Conservation (phyloP, 2,329 filamentous ascomycete genomes). For the Aspergillus calidoustus region DNA sequence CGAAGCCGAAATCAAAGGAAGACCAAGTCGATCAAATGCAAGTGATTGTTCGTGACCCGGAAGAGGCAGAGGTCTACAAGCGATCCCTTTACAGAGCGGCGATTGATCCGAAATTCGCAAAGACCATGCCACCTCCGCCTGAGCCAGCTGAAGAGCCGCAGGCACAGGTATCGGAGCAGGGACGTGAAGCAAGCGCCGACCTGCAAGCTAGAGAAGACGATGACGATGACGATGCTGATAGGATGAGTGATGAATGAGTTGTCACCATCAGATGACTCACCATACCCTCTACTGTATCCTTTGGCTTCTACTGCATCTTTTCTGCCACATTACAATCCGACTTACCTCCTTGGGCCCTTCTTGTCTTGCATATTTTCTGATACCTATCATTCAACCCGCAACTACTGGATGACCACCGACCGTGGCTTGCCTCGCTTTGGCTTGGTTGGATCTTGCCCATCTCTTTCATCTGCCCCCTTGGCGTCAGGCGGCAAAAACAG, state of each 20-base stretch:
- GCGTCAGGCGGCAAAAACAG: constrained; percentile 21
- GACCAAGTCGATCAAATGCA: constrained; percentile 60
- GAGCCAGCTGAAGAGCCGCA: constrained; percentile 21
- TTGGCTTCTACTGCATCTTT: neutral
- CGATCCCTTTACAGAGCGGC: constrained; percentile 50
- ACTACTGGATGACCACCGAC: neutral
- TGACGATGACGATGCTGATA: constrained; percentile 22
- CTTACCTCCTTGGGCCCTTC: neutral
- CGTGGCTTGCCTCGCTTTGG: neutral
- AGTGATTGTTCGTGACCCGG: constrained; percentile 55
- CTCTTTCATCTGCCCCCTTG: constrained; percentile 1
- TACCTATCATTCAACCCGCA: neutral
- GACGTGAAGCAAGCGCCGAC: constrained; percentile 17
- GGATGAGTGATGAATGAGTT: constrained; percentile 30
- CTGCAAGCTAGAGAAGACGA: constrained; percentile 17
- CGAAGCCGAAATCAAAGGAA: constrained; percentile 44
- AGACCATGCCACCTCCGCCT: constrained; percentile 40
- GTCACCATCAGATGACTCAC: neutral
- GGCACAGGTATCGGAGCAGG: constrained; percentile 3
- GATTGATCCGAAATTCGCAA: constrained; percentile 51
- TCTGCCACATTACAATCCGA: neutral
- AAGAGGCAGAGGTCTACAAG: constrained; percentile 54
- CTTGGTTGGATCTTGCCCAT: neutral
- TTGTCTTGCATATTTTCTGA: neutral
- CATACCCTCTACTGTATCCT: neutral